Base-by-base conservation (phyloP, 139 green algal genomes). In the Chlamydomonas schloesseri region DNA sequence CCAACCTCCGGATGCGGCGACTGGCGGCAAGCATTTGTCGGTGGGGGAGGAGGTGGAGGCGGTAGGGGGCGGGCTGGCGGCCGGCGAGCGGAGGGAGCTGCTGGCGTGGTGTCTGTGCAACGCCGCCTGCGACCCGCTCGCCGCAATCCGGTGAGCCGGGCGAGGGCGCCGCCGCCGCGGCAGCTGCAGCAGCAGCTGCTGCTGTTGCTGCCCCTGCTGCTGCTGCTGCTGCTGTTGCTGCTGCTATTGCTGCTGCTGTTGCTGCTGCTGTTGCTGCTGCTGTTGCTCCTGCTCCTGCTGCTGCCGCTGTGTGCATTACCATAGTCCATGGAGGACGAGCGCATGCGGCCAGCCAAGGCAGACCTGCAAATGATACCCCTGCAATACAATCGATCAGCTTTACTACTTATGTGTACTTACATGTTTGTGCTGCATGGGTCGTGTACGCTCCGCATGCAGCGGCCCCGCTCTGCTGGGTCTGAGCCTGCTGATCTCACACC, bases 101-200 rank as follows among this genome's bases (percentile, higher is more conserved):
- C 55, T 82, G 75, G 42, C 57, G 23, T 71, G 57, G 18, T 29
- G 23, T 57, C 58, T 82, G 31, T 71, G 75, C 75, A 82, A 82
- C 58, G 75, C 75, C 23, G 75, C 75, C 53, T 81, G 73, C 33
- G 55, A 70, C 55, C 31, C 69, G 9, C 23, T 70, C 23, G 73
- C 53, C 18, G 33, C 50, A 0, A 34, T 69, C 53, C 50, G 73
- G 73, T 70, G 73, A 18, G 72, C 0, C 6, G 2, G 50, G n/a
- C 8, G n/a, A 47, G 36, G 23, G 21, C 17, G 42, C 9, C 21
- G 42, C 2, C 23, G 21, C 33, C 21, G 23, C 57, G 26, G 71
- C 9, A 21, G 65, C 13, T 6, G 60, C 60, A 68, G 60, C 14
- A 20, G 6, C 28, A 20, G 6, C 65, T 42, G n/a, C 6, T 37